Evolutionary conservation across 805 yeast species (phyloP), one percentile per base, ranked within the genome.

Genomic region (Barnettozyma sp.): DNA sequence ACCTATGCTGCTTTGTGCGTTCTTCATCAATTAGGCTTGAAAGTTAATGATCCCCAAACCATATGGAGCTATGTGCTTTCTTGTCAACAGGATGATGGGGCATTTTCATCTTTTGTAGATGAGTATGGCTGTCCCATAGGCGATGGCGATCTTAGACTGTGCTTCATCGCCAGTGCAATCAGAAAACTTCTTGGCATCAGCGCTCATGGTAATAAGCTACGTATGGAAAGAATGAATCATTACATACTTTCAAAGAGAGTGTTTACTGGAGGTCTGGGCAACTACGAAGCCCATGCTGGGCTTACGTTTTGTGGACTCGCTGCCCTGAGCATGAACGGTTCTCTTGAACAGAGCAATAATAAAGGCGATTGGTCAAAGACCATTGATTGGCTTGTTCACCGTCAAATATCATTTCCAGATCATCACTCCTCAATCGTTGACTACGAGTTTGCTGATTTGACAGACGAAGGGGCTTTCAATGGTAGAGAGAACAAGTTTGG

Each of bases 401-500:
- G 94, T 26, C 94, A 84, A 52, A 63, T 77, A 1, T 54, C 58
- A 26, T 66, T 58, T 39, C 55, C 60, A 11, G 42, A 49, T 8
- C 53, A 43, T 33, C 60, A 62, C 23, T 43, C 44, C 3, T 28
- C 25, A 5, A 18, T 20, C 3, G 36, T 46, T 11, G 51, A 49
- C 0, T 58, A 66, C 38, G 67, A 61, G 20, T 55, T 44, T 36
- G 59, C 54, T 34, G 78, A 73, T 45, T 43, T 34, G 0, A 59
- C 54, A 2, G 90, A 81, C 50, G 59, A 59, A 35, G 96, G 96
- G 2, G 90, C 90, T 0, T 77, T 83, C 53, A 84, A 86, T 55
- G 97, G 97, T 1, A 65, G 97, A 31, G 76, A 73, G n/a, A 85
- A 85, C 55, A 87, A 87, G 55, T 70, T 67, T 39, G 82, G 82